A percentile compares a stretch with the other conserved stretches of the same genome.
Evolutionary conservation across 805 yeast species (phyloP).

Genomic region (Isabelozyma pseudorhagii): DNA sequence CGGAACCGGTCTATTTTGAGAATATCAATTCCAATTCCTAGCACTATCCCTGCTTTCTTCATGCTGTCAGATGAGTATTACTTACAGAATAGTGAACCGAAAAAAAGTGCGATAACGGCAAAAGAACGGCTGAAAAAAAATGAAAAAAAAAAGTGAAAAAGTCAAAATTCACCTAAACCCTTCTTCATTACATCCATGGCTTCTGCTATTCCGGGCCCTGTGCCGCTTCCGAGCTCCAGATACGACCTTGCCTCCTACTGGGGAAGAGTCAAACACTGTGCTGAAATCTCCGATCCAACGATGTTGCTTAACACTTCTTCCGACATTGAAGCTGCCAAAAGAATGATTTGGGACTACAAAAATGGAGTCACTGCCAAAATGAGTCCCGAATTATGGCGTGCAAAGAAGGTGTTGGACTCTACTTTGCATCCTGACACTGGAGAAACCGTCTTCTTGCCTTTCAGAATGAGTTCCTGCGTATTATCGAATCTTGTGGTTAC

Average conservation of each 20-base stretch:
- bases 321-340: constrained; percentile 63
- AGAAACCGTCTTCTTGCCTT: constrained; percentile 86
- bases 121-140: not conserved
- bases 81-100: not conserved
- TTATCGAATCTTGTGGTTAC: constrained; percentile 91
- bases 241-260: constrained; percentile 80
- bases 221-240: constrained; percentile 73
- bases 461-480: constrained; percentile 96
- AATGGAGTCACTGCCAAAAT: constrained; percentile 63
- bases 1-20: constrained; percentile 46
- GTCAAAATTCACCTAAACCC: not conserved
- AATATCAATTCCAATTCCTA: constrained; percentile 60
- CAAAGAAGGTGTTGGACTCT: constrained; percentile 84
- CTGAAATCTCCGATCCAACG: constrained; percentile 87
- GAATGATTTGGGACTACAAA: constrained; percentile 65
- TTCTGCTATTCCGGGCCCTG: constrained; percentile 80
- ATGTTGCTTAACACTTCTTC: constrained; percentile 72
- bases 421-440: constrained; percentile 97
- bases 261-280: constrained; percentile 95
- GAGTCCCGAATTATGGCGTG: constrained; percentile 84
- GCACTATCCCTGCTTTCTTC: constrained; percentile 6
- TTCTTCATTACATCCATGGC: constrained; percentile 54
- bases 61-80: not conserved
- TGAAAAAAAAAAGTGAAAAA: not conserved
- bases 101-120: not conserved